Percentiles rank a stretch among this genome's conserved stretches.
These are phyloP conservation scores for Aegilops sharonensis DNA, from an alignment of 176 grass and related monocot species.

Conservation along the genomic window DNA sequence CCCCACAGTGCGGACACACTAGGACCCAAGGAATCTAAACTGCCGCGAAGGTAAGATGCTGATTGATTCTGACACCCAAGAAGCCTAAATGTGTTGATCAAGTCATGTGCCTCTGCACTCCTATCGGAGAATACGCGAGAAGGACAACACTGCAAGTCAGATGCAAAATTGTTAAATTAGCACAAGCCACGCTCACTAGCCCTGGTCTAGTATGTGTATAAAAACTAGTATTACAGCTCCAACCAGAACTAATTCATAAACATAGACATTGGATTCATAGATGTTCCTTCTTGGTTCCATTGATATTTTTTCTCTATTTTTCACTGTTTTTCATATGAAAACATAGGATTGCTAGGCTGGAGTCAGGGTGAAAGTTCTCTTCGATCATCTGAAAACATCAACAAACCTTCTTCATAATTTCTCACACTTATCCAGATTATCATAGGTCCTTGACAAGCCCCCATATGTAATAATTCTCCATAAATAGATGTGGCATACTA, in stretches of 20 bases:
- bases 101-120: not conserved
- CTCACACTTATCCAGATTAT: too few species aligned
- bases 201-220: not conserved
- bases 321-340: too few species aligned
- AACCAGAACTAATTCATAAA: not conserved
- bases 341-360: too few species aligned
- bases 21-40: not conserved
- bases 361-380: too few species aligned
- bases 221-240: not conserved
- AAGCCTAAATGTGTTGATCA: not conserved
- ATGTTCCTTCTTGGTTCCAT: too few species aligned
- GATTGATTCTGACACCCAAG: not conserved
- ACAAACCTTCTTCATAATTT: too few species aligned
- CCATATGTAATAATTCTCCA: too few species aligned
- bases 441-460: too few species aligned
- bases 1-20: not conserved
- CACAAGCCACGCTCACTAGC: rapidly evolving
- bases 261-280: not conserved
- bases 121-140: not conserved
- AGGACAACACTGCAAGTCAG: not conserved
- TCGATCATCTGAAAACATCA: too few species aligned
- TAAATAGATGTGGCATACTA: too few species aligned
- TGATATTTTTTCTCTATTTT: too few species aligned
- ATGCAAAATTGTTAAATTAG: not conserved
- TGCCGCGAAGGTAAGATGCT: rapidly evolving